These are phyloP conservation scores for Acacia acuminata DNA, from an alignment of 306 rosid species.

Conservation along the genomic window DNA sequence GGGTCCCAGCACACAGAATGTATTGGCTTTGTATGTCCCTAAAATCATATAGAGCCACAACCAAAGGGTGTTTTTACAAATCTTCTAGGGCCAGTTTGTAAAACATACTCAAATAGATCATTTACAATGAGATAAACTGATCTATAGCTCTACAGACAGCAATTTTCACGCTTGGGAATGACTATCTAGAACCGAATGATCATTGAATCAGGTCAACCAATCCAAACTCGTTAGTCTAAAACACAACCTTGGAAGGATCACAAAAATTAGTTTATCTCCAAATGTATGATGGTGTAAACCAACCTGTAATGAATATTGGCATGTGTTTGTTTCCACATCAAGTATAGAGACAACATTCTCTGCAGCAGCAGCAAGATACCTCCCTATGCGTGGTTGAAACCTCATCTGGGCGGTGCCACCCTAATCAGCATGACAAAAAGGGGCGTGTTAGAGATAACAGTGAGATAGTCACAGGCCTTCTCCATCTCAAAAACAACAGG, in stretches of 20 bases:
- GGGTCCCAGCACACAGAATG: conserved; percentile 91
- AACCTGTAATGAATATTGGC: conserved; percentile 83
- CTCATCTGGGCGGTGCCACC: conserved; percentile 88
- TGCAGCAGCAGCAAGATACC: conserved; percentile 87
- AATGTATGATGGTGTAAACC: conserved; percentile 19
- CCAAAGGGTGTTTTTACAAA: conserved; percentile 15
- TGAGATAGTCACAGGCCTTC: neutral
- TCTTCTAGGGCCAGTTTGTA: neutral
- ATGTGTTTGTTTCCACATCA: conserved; percentile 79
- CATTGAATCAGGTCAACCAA: neutral
- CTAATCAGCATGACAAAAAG: conserved; percentile 37
- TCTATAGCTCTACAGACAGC: neutral
- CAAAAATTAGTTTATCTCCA: neutral
- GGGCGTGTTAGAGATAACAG: neutral
- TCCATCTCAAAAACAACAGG: neutral
- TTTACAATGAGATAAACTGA: neutral
- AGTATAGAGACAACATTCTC: conserved; percentile 89
- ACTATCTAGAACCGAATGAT: neutral
- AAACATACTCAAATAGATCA: neutral
- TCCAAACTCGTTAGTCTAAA: neutral
- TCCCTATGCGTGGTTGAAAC: conserved; percentile 91
- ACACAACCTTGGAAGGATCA: neutral
- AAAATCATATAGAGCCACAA: conserved; percentile 31
- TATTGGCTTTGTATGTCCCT: conserved; percentile 84
- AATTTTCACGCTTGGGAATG: neutral